A percentile compares a stretch with the other conserved stretches of the same genome.
Conservation (phyloP, 2,329 filamentous ascomycete genomes). For the Metarhizium rileyi region DNA sequence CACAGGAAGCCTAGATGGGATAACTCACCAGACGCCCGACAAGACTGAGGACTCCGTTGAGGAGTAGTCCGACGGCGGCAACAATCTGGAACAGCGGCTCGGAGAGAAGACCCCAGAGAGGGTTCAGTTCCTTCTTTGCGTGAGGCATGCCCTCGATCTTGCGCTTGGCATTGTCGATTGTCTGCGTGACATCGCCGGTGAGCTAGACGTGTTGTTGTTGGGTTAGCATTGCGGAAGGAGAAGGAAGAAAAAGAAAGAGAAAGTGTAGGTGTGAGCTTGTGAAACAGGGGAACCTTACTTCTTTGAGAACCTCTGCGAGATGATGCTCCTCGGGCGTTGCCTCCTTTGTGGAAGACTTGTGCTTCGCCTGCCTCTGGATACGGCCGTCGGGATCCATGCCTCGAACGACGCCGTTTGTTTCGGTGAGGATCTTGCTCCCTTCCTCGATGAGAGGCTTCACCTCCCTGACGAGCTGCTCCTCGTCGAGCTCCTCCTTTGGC, state of each 20-base stretch:
- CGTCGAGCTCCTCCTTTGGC: slow-evolving; percentile 79
- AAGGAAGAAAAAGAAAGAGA: too few species aligned
- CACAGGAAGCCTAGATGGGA: background rate
- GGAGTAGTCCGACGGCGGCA: slow-evolving; percentile 73
- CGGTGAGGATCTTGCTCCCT: slow-evolving; percentile 68
- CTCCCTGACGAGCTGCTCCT: slow-evolving; percentile 77
- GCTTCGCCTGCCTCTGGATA: slow-evolving; percentile 78
- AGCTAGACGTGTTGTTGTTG: slow-evolving; percentile 32
- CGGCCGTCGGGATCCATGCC: slow-evolving; percentile 82
- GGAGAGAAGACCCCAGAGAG: slow-evolving; percentile 71
- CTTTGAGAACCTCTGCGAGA: slow-evolving; percentile 77
- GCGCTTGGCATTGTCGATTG: slow-evolving; percentile 80
- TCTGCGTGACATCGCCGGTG: slow-evolving; percentile 68
- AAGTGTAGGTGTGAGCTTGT: too few species aligned
- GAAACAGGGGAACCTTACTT: slow-evolving; percentile 30
- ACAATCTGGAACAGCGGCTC: slow-evolving; percentile 91
- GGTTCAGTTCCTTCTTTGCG: slow-evolving; percentile 90
- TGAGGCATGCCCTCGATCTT: slow-evolving; percentile 87
- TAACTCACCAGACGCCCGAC: slow-evolving; percentile 59
- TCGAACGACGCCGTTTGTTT: slow-evolving; percentile 78
- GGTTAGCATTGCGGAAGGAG: too few species aligned
- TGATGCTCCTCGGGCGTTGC: slow-evolving; percentile 64
- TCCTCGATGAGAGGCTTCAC: slow-evolving; percentile 87
- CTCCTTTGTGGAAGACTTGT: slow-evolving; percentile 62
- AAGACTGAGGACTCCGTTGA: slow-evolving; percentile 74